Evolutionary conservation across 257 asterid species (phyloP).

Genomic region (Nicotiana knightiana): DNA sequence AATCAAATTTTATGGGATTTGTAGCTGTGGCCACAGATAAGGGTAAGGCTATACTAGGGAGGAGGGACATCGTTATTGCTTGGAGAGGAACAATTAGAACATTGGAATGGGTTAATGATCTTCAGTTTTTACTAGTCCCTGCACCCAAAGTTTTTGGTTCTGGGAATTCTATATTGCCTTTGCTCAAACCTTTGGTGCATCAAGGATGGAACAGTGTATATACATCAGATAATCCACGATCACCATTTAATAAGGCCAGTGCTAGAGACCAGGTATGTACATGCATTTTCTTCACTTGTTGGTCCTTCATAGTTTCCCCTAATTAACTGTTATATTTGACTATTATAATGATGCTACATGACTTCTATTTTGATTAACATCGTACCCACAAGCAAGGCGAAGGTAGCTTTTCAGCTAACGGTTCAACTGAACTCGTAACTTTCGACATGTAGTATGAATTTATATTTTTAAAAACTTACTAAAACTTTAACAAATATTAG

Average conservation of each 20-base stretch:
- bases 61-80: conserved; percentile 67
- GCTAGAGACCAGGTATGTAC: conserved; percentile 62
- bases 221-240: conserved; percentile 57
- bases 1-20: conserved; percentile 81
- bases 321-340: not conserved
- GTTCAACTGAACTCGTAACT: too few species aligned
- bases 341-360: not conserved
- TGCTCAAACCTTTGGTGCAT: conserved; percentile 37
- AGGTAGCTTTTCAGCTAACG: too few species aligned
- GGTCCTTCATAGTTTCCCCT: not conserved
- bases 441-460: too few species aligned
- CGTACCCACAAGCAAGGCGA: not conserved
- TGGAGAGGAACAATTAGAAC: conserved; percentile 75
- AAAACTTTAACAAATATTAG: too few species aligned
- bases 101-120: conserved; percentile 69
- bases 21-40: conserved; percentile 78
- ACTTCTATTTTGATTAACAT: not conserved
- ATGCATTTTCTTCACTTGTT: not conserved
- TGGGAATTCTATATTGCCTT: not conserved
- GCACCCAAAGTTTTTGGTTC: conserved; percentile 54
- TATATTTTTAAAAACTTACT: too few species aligned
- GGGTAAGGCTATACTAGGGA: conserved; percentile 50
- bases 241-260: conserved; percentile 52
- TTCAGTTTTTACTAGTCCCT: conserved; percentile 40
- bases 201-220: conserved; percentile 76